Evolutionary conservation across 2,329 filamentous ascomycete genomes (phyloP).

Genomic region (Fusarium proliferatum): DNA sequence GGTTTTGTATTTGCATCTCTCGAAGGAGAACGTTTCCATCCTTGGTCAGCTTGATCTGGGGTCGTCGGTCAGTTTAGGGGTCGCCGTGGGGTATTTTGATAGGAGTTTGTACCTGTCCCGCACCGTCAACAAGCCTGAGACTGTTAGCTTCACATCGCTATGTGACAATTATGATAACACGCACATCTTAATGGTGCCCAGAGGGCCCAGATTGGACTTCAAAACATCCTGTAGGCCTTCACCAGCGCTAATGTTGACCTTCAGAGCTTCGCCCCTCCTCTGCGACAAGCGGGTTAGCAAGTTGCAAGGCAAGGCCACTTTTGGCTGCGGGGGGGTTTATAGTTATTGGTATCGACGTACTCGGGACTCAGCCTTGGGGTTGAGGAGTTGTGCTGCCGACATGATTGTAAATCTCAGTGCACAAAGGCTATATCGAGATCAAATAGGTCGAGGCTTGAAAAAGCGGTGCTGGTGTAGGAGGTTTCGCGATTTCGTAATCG

Average conservation of each 20-base stretch:
- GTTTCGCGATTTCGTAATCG: slow-evolving; percentile 47
- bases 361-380: slow-evolving; percentile 98
- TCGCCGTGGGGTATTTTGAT: slow-evolving; percentile 43
- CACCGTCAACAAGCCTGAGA: slow-evolving; percentile 73
- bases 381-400: slow-evolving; percentile 98
- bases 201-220: slow-evolving; percentile 93
- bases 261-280: slow-evolving; percentile 96
- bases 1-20: slow-evolving; percentile 96
- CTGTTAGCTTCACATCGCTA: slow-evolving; percentile 42
- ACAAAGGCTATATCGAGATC: slow-evolving; percentile 40
- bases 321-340: slow-evolving; percentile 34
- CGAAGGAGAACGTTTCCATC: slow-evolving; percentile 89
- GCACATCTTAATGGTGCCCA: slow-evolving; percentile 96
- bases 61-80: slow-evolving; percentile 47
- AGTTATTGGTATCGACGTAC: slow-evolving; percentile 64
- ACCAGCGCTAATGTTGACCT: slow-evolving; percentile 96
- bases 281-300: slow-evolving; percentile 54
- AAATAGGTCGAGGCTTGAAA: slow-evolving; percentile 27
- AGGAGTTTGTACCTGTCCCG: slow-evolving; percentile 68
- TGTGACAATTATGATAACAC: slow-evolving; percentile 9
- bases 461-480: slow-evolving; percentile 35
- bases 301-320: slow-evolving; percentile 27
- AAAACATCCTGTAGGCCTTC: slow-evolving; percentile 94
- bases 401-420: slow-evolving; percentile 61
- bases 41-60: slow-evolving; percentile 96